Evolutionary conservation across 805 yeast genomes (phyloP), one percentile per base, ranked within the genome.

Genomic region (Candida bentonensis): DNA sequence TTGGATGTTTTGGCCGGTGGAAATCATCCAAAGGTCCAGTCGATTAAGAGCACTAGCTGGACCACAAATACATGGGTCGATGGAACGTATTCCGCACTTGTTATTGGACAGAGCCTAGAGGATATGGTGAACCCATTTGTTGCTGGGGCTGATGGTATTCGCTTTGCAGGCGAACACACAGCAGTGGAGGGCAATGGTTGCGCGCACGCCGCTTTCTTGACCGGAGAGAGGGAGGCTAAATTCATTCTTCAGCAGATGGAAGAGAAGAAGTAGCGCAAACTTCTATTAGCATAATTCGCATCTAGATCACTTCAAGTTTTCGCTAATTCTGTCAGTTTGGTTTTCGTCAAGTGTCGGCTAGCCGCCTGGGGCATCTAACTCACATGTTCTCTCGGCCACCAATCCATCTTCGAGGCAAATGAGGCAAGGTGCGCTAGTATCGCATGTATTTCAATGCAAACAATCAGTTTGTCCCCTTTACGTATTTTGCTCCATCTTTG

Each of bases 131-230:
- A 76, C 15, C 81, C 79, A n/a, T 67, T 83, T 46, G 67, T 73
- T 17, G 72, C 73, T 21, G 83, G 86, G 0, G 64, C 71, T 20
- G 76, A 70, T 11, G 66, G 68, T 5, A 62, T 87, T 2, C 66
- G 95, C 39, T 87, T 87, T 66, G 95, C 95, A 0, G 96, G 96
- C 4, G 96, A 87, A 56, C 95, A 87, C 58, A 82, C 95, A 0
- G 75, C 78, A 21, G 63, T 75, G 51, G 95, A 85, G 51, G 95
- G 94, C 4, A 82, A 86, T 15, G 96, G 96, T 0, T 87, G 95
- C 52, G 92, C 82, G 3, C 94, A 87, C 57, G 96, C 95, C 0
- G 95, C 95, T 0, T 85, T 84, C 76, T 65, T 67, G 48, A 80
- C 89, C 54, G 96, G 89, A 1, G 55, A 53, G 42, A 64, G 89